phyloP scores from a whole-genome alignment of 768 basidiomycete genomes.

The Dacryopinax primogenitus region DNA sequence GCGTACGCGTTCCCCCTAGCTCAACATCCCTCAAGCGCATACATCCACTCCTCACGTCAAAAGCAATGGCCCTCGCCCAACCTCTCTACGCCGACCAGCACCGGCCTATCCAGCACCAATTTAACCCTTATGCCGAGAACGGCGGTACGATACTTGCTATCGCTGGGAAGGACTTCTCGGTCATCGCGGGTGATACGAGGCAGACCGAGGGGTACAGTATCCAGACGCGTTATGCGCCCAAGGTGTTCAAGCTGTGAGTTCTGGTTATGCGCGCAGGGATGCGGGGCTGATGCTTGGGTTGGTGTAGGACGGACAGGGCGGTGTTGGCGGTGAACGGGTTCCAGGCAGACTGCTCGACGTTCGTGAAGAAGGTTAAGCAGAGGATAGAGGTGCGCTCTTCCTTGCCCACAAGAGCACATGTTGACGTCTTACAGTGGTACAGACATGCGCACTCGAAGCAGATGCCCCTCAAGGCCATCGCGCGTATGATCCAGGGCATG shows the following conservation, averaged over 20 bases:
- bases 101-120: slow-evolving; percentile 28
- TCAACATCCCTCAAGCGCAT: not conserved
- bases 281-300: not conserved
- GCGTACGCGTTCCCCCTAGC: not conserved
- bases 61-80: not conserved
- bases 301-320: slow-evolving; percentile 73
- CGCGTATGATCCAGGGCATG: slow-evolving; percentile 97
- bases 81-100: not conserved
- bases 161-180: slow-evolving; percentile 82
- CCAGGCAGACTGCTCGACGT: slow-evolving; percentile 93
- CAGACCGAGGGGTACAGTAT: slow-evolving; percentile 97
- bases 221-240: slow-evolving; percentile 92
- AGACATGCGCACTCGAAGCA: slow-evolving; percentile 92
- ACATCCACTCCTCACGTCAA: not conserved
- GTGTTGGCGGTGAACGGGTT: slow-evolving; percentile 95
- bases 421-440: slow-evolving; percentile 61
- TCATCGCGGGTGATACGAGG: slow-evolving; percentile 92
- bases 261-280: not conserved
- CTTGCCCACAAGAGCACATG: not conserved
- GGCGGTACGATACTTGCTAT: slow-evolving; percentile 95
- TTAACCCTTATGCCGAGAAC: slow-evolving; percentile 85
- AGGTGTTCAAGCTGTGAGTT: slow-evolving; percentile 83
- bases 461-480: slow-evolving; percentile 93
- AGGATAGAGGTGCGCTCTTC: slow-evolving; percentile 66
- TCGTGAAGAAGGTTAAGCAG: slow-evolving; percentile 92